Evolutionary conservation across 495 filamentous ascomycete species (phyloP), one percentile per base, ranked within the genome.

Genomic region (Penicillium mononematosum): DNA sequence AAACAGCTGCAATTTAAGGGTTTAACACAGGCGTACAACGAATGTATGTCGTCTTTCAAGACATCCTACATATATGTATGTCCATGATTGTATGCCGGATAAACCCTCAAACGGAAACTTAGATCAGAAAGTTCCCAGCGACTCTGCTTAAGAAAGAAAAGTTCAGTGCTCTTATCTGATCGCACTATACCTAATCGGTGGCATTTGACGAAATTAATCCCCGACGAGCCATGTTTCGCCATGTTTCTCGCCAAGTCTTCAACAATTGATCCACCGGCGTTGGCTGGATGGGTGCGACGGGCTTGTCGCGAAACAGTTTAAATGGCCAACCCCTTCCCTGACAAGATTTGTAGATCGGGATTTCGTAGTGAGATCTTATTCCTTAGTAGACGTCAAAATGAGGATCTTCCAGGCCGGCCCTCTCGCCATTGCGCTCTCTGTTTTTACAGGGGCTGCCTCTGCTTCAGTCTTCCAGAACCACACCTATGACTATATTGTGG

Each of bases 401-500:
- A 42, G 49, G 39, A 38, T 51, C 51, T 52, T 48, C 43, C 47
- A 63, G 25, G 54, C 55, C 47, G 63, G 51, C 34, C 49, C 58
- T 25, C 32, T 63, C 6, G 52, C 60, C 32, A 55, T 58, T 45
- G 53, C 56, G 6, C 34, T 51, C 31, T 51, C 49, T 36, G 36
- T 36, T 11, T 22, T 51, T 32, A 48, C 50, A 25, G 27, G 54
- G 20, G 17, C 61, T n/a, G 52, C 58, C 34, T 58, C 64, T 3
- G 61, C 61, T 16, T 59, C 62, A 4, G 50, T 22, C 38, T 57
- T 64, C 45, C 58, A 67, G 58, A 66, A 63, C 44, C 19, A 45
- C 20, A 22, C 56, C 17, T 68, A 68, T 34, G 67, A 69, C 58
- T 69, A 67, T 49, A 71, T 73, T 34, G 62, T 73, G 19, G 69